Percentiles rank a stretch among this genome's conserved stretches.
Conservation (phyloP, 805 yeast genomes). For the Candida adriatica region DNA sequence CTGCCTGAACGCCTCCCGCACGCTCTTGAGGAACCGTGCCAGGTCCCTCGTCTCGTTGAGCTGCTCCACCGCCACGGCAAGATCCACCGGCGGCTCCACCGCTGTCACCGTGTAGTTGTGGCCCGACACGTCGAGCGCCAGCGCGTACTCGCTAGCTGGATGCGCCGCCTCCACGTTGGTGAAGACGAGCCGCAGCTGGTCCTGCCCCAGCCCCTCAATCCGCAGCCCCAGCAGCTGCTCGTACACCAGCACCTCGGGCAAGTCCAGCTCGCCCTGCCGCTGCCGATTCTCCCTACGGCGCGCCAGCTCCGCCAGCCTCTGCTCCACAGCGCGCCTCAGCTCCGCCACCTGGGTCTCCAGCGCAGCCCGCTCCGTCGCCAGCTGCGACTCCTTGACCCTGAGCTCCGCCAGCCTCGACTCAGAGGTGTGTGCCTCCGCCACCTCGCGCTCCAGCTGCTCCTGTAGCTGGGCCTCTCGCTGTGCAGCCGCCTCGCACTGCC, state of each 20-base stretch:
- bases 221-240: constrained; percentile 49
- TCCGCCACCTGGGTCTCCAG: constrained; percentile 28
- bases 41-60: constrained; percentile 18
- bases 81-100: constrained; percentile 33
- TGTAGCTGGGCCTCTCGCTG: constrained; percentile 11
- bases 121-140: constrained; percentile 40
- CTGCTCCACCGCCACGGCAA: constrained; percentile 11
- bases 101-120: constrained; percentile 32
- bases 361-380: constrained; percentile 25
- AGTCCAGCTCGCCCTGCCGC: constrained; percentile 39
- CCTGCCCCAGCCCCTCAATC: constrained; percentile 43
- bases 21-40: constrained; percentile 17
- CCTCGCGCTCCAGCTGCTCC: constrained; percentile 8
- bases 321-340: constrained; percentile 26
- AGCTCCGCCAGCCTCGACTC: constrained; percentile 29
- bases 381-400: constrained; percentile 27
- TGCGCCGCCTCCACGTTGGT: constrained; percentile 39
- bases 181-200: constrained; percentile 42
- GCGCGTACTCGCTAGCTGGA: constrained; percentile 33
- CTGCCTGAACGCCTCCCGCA: constrained; percentile 17
- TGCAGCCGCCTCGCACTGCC: constrained; percentile 9
- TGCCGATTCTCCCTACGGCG: constrained; percentile 30
- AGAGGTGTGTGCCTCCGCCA: constrained; percentile 25
- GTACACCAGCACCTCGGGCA: constrained; percentile 44
- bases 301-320: constrained; percentile 27